Evolutionary conservation across 2,329 filamentous ascomycete genomes (phyloP).

Genomic region (Colletotrichum theobromicola): DNA sequence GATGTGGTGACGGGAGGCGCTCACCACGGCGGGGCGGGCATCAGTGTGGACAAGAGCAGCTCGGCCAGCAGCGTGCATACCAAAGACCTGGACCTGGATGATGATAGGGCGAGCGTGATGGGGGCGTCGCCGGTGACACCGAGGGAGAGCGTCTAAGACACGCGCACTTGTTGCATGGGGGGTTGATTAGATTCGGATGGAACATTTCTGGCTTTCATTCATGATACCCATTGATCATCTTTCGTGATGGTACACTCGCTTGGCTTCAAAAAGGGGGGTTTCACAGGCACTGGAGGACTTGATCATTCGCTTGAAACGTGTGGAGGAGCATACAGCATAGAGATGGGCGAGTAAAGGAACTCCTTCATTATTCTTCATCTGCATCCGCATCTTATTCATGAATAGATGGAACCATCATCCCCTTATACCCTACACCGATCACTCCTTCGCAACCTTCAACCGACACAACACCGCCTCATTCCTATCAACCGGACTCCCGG

Average conservation of each 20-base stretch:
- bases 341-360: not conserved
- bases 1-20: conserved; percentile 6
- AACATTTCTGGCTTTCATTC: conserved; percentile 11
- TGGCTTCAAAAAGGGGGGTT: not conserved
- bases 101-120: conserved; percentile 39
- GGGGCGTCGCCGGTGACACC: conserved; percentile 41
- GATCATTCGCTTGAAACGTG: not conserved
- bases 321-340: not conserved
- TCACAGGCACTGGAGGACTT: not conserved
- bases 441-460: not conserved
- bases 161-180: too few relatives aligned
- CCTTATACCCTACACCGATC: not conserved
- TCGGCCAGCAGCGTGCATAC: conserved; percentile 3
- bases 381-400: not conserved
- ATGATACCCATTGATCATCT: conserved; percentile 21
- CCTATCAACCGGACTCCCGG: conserved; percentile 6
- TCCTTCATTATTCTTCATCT: not conserved
- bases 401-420: not conserved
- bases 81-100: conserved; percentile 29
- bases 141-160: conserved; percentile 40
- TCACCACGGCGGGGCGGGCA: conserved; percentile 16
- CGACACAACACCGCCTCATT: conserved; percentile 6
- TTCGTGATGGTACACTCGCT: not conserved
- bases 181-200: not conserved
- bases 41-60: conserved; percentile 28